Conservation (phyloP, 345 rosid species). For the Syzygium jambos region DNA sequence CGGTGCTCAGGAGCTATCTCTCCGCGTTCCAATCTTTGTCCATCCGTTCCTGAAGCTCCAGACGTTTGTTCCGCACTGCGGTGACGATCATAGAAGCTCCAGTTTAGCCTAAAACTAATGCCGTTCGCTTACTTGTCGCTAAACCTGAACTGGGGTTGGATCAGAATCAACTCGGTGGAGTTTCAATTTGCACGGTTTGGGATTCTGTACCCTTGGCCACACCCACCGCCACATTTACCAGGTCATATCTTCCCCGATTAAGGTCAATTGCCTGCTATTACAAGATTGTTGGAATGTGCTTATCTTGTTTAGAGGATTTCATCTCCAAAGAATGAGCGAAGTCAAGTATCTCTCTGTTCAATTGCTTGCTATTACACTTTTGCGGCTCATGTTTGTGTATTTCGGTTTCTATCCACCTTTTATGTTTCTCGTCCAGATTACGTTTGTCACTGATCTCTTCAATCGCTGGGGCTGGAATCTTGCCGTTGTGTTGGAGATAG, state of each 20-base stretch:
- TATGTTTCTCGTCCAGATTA: neutral
- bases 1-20: no score
- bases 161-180: no score
- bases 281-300: constrained; percentile 23
- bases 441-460: neutral
- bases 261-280: no score
- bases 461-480: neutral
- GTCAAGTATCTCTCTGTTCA: neutral
- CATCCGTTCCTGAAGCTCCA: no score
- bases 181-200: neutral
- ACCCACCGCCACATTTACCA: neutral
- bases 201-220: neutral
- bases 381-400: neutral
- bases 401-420: rapidly evolving
- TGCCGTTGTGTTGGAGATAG: neutral
- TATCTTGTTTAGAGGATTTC: constrained; percentile 17
- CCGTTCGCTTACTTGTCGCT: neutral
- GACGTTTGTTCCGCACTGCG: no score
- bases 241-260: no score
- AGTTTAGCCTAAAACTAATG: neutral
- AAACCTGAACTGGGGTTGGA: no score
- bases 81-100: no score
- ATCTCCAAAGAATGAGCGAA: neutral
- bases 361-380: neutral
- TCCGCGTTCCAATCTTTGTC: no score